phyloP scores from a whole-genome alignment of 306 rosid genomes.

The Trifolium fragiferum region DNA sequence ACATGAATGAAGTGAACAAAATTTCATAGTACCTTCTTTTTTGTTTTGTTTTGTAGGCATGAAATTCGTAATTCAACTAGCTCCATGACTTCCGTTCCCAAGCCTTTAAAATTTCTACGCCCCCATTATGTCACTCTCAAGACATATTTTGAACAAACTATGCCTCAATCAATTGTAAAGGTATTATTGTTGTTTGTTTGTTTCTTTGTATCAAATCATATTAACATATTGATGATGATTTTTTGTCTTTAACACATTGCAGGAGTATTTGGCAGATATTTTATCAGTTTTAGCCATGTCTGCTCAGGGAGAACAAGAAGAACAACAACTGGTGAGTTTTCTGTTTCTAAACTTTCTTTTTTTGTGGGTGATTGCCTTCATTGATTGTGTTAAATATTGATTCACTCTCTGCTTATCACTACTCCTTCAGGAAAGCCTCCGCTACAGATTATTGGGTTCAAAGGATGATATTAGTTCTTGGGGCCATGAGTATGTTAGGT shows the following conservation, averaged over 20 bases:
- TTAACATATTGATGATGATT: no score
- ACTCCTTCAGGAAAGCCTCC: conserved; percentile 75
- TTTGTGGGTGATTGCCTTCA: conserved; percentile 6
- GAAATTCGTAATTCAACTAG: conserved; percentile 97
- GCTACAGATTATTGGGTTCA: conserved; percentile 82
- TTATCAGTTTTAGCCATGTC: conserved; percentile 97
- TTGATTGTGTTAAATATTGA: no score
- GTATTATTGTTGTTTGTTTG: conserved; percentile 40
- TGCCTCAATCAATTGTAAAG: conserved; percentile 70
- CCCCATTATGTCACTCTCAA: conserved; percentile 85
- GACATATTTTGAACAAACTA: conserved; percentile 64
- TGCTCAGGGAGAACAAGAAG: conserved; percentile 68
- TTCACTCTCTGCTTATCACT: no score
- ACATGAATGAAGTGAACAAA: no score
- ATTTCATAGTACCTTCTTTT: no score
- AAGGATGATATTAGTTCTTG: conserved; percentile 93
- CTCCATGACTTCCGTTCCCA: conserved; percentile 98
- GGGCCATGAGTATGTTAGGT: conserved; percentile 99
- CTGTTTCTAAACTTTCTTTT: conserved; percentile 9
- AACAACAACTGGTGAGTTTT: conserved; percentile 61
- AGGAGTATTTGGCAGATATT: conserved; percentile 91
- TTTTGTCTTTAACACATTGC: conserved; percentile 36
- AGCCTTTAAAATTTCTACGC: conserved; percentile 89
- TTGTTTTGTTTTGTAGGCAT: conserved; percentile 55
- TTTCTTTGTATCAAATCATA: no score